phyloP scores from a whole-genome alignment of 2,329 filamentous ascomycete species.

The Aspergillus latus region DNA sequence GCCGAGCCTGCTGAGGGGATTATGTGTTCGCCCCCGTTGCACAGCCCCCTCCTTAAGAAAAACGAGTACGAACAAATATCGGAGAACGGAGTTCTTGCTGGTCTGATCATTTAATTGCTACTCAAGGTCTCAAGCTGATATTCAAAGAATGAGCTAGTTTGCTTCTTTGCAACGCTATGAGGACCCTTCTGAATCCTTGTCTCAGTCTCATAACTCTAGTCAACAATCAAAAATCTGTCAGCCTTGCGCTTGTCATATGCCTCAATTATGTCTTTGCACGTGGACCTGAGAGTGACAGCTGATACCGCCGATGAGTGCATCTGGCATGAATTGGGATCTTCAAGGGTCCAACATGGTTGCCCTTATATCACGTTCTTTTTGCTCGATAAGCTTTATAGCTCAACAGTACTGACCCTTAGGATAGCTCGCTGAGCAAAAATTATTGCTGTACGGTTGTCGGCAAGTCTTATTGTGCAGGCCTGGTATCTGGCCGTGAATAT shows the following conservation, averaged over 20 bases:
- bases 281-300: slow-evolving; percentile 4
- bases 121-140: neutral
- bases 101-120: neutral
- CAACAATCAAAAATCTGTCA: neutral
- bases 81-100: neutral
- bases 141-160: neutral
- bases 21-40: slow-evolving; percentile 2
- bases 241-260: neutral
- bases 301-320: slow-evolving; percentile 1
- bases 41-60: slow-evolving; percentile 8
- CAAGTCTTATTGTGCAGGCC: too few species aligned
- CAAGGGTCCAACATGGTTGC: neutral
- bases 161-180: neutral
- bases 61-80: slow-evolving; percentile 1
- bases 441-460: too few species aligned
- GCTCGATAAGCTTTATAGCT: neutral
- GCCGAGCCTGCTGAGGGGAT: slow-evolving; percentile 5
- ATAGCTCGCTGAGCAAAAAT: too few species aligned
- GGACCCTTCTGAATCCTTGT: neutral
- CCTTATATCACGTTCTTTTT: neutral
- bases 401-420: too few species aligned
- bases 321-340: slow-evolving; percentile 3
- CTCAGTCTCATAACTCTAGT: neutral
- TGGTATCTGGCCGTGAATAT: too few species aligned
- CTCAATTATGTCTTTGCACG: neutral